Evolutionary conservation across 768 basidiomycete species (phyloP), one percentile per base, ranked within the genome.

Genomic region (Mycena indigotica): DNA sequence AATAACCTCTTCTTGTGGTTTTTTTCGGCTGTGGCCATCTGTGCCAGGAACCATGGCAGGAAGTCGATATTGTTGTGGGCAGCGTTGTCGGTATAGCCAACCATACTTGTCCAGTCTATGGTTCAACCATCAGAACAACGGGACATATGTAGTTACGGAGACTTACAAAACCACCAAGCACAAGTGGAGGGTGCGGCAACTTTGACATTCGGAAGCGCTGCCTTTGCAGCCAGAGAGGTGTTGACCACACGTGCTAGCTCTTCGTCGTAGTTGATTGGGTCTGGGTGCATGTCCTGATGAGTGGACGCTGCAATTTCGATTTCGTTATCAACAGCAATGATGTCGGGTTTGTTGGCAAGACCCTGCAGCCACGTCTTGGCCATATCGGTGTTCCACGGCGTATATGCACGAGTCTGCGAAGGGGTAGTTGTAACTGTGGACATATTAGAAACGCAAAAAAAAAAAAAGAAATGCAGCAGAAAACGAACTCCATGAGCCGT

Each of bases 251-350:
- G 75, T 15, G 70, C 62, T 24, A 83, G 69, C 62, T 82, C 80
- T 66, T 84, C 82, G 58, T 83, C 82, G 57, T 81, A 84, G 21
- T 72, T 69, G 53, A 84, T 72, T 1, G 74, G 74, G 5, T 78
- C 80, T 41, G 82, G 81, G 63, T 84, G 82, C 80, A 84, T 84
- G 59, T 84, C 82, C 66, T 80, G 78, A 63, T 84, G 82, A 17
- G 82, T 84, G 58, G 64, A 78, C 50, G 70, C 69, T 15, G 82
- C 79, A 52, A 84, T 84, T 65, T 84, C 82, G 16, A 84, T 83
- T 66, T 84, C 82, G 64, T 84, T 84, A 65, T 84, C 82, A 54
- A 84, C 73, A 4, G 79, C 70, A 15, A 82, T 74, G 44, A 82
- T 70, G 3, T 67, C 70, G 1, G 82, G 82, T 64, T 81, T 82